A percentile compares a stretch with the other conserved stretches of the same genome.
These are phyloP conservation scores for Suillus placidus DNA, from an alignment of 768 basidiomycete genomes.

Conservation along the genomic window DNA sequence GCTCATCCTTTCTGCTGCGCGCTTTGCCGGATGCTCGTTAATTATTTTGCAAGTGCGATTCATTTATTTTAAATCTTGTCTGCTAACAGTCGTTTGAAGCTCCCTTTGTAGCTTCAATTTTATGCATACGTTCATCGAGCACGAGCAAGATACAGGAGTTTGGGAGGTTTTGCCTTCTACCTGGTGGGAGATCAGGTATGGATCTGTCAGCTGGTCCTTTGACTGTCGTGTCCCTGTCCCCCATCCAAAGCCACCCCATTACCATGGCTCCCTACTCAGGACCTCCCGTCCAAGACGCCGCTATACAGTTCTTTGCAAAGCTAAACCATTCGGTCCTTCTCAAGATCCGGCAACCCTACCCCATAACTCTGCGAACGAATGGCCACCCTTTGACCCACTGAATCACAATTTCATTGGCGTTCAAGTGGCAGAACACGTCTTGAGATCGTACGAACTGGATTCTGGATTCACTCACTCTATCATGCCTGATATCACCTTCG, in stretches of 20 bases:
- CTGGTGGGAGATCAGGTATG: constrained; percentile 13
- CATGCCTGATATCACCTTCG: constrained; percentile 16
- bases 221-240: constrained; percentile 4
- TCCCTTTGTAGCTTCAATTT: constrained; percentile 12
- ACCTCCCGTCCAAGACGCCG: constrained; percentile 12
- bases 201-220: constrained; percentile 12
- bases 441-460: constrained; percentile 43
- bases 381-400: constrained; percentile 23
- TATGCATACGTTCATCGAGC: constrained; percentile 8
- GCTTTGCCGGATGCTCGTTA: constrained; percentile 3
- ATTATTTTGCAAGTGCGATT: background rate
- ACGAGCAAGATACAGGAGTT: background rate
- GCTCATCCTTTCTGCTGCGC: background rate
- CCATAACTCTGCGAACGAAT: background rate
- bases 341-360: constrained; percentile 10
- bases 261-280: constrained; percentile 39
- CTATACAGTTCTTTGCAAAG: constrained; percentile 11
- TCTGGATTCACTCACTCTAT: constrained; percentile 42
- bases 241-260: constrained; percentile 34
- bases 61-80: too few relatives aligned
- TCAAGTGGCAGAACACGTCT: constrained; percentile 38
- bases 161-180: constrained; percentile 10
- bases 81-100: constrained; percentile 4
- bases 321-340: constrained; percentile 12
- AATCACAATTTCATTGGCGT: constrained; percentile 46